Percentiles rank a stretch among this genome's conserved stretches.
These are phyloP conservation scores for Lasiodiplodia gonubiensis DNA, from an alignment of 2,329 filamentous ascomycete genomes.

Conservation along the genomic window DNA sequence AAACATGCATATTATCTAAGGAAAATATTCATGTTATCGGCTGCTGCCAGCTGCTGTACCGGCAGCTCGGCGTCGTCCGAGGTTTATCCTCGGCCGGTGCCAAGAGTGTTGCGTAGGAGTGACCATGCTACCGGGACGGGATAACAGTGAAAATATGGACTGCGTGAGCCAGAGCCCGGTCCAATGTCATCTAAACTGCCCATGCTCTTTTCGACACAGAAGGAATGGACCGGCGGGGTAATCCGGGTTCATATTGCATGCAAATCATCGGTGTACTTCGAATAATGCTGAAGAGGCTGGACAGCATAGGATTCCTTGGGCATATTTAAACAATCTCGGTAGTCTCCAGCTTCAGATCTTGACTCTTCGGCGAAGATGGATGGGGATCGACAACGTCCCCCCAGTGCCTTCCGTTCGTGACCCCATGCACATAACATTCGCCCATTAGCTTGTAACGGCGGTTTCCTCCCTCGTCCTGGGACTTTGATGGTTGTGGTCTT, in stretches of 20 bases:
- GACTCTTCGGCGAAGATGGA: background rate
- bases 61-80: background rate
- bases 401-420: background rate
- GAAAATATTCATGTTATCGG: background rate
- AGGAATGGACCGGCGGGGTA: too few relatives aligned
- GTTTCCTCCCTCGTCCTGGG: background rate
- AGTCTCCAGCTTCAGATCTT: background rate
- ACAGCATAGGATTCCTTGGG: too few relatives aligned
- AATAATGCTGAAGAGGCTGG: too few relatives aligned
- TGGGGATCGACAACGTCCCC: background rate
- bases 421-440: background rate
- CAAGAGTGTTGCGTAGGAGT: background rate
- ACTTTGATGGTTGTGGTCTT: background rate
- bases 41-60: too few relatives aligned
- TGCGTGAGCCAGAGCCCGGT: too few relatives aligned
- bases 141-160: too few relatives aligned
- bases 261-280: too few relatives aligned
- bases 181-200: too few relatives aligned
- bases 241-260: too few relatives aligned
- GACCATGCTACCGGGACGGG: too few relatives aligned
- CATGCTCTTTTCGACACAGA: too few relatives aligned
- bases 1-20: background rate
- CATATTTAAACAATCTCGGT: background rate
- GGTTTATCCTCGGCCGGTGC: background rate
- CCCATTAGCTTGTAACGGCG: background rate